Conservation (phyloP, 2,329 filamentous ascomycete species). For the Fusarium praegraminearum region DNA sequence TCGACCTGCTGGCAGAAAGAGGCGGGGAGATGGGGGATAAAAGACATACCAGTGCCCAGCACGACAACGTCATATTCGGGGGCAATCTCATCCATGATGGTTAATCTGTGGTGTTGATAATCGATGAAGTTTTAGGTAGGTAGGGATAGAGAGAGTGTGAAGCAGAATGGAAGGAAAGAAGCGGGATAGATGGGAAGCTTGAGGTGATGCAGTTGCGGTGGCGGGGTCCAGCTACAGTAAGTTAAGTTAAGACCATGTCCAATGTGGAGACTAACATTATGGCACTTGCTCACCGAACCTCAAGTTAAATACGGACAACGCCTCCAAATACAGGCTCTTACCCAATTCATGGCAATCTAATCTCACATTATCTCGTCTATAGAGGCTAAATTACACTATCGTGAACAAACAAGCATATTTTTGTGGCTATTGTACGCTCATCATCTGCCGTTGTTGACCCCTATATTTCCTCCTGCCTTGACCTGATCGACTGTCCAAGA, state of each 20-base stretch:
- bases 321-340: slow-evolving; percentile 32
- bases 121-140: slow-evolving; percentile 13
- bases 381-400: slow-evolving; percentile 23
- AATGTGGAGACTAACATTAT: slow-evolving; percentile 42
- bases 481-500: slow-evolving; percentile 1
- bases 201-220: slow-evolving; percentile 44
- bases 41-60: slow-evolving; percentile 89
- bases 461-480: slow-evolving; percentile 7
- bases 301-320: slow-evolving; percentile 18
- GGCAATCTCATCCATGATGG: slow-evolving; percentile 92
- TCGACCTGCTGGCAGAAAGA: slow-evolving; percentile 30
- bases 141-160: slow-evolving; percentile 7
- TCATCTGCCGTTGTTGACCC: slow-evolving; percentile 10
- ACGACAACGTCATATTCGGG: slow-evolving; percentile 99
- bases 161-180: slow-evolving; percentile 27
- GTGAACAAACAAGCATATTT: slow-evolving; percentile 1
- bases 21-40: slow-evolving; percentile 17
- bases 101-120: slow-evolving; percentile 28
- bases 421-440: slow-evolving; percentile 8
- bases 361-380: slow-evolving; percentile 31
- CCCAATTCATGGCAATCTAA: slow-evolving; percentile 30
- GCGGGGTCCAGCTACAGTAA: slow-evolving; percentile 47
- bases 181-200: slow-evolving; percentile 43
- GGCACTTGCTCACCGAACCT: slow-evolving; percentile 19
- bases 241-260: slow-evolving; percentile 35